Conservation (phyloP, 768 basidiomycete species). For the Mycena floridula region DNA sequence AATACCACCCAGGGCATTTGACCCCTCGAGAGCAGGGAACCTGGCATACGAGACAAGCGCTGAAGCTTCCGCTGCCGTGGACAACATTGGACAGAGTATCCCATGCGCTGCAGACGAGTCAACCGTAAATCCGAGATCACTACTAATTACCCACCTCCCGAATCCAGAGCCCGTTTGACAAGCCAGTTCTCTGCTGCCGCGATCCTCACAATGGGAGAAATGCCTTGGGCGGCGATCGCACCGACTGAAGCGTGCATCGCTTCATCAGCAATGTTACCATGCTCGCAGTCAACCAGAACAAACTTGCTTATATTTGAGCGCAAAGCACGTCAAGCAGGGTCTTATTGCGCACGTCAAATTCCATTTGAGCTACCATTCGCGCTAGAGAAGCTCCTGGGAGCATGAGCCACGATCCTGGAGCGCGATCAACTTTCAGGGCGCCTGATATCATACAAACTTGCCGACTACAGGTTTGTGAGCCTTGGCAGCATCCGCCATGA, state of each 20-base stretch:
- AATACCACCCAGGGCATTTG: conserved; percentile 5
- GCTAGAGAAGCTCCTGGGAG: conserved; percentile 35
- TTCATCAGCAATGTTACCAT: conserved; percentile 34
- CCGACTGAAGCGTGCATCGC: conserved; percentile 35
- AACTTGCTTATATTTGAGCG: conserved; percentile 23
- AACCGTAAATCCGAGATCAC: too few relatives aligned
- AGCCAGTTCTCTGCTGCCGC: conserved; percentile 42
- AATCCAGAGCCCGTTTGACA: conserved; percentile 43
- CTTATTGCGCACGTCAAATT: conserved; percentile 25
- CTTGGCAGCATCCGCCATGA: conserved; percentile 6
- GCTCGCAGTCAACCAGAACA: conserved; percentile 44
- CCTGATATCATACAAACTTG: background rate
- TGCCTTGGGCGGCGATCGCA: conserved; percentile 31
- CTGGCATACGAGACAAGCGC: conserved; percentile 32
- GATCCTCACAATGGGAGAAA: conserved; percentile 37
- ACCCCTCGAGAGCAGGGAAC: conserved; percentile 35
- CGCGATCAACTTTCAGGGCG: background rate
- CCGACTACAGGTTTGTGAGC: conserved; percentile 8
- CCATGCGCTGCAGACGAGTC: background rate
- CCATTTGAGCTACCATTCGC: conserved; percentile 30
- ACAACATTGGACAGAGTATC: conserved; percentile 14
- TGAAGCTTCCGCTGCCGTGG: conserved; percentile 34
- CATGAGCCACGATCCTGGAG: conserved; percentile 35
- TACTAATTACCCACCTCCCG: conserved; percentile 28
- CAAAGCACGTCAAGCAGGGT: background rate